Percentiles rank a stretch among this genome's conserved stretches.
Conservation (phyloP, 768 basidiomycete species). For the Suillus fuscotomentosus region DNA sequence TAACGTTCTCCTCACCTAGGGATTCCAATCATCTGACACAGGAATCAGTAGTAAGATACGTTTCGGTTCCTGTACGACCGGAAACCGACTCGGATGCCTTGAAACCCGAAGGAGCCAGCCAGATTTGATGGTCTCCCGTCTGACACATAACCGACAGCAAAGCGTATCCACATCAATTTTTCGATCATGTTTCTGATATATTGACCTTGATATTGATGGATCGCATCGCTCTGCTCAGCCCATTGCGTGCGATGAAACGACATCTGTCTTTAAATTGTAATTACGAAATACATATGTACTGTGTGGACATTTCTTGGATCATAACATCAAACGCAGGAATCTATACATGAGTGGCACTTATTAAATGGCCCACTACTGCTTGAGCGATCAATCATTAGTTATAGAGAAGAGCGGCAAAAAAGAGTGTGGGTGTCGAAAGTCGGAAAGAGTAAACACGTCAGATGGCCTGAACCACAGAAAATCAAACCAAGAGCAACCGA, state of each 20-base stretch:
- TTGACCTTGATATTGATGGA: background rate
- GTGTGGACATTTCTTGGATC: background rate
- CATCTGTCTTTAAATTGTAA: background rate
- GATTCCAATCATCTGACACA: background rate
- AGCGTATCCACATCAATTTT: background rate
- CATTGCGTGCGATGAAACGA: background rate
- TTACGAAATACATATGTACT: background rate
- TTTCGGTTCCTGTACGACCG: background rate
- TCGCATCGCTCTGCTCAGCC: background rate
- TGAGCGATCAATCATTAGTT: conserved; percentile 1
- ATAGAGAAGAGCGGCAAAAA: conserved; percentile 7
- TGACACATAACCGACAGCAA: background rate
- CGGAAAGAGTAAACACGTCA: background rate
- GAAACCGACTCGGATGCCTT: background rate
- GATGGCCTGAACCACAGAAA: background rate
- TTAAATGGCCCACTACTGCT: background rate
- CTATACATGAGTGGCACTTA: background rate
- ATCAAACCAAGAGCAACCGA: conserved; percentile 5
- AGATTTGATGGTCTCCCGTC: background rate
- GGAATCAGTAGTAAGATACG: background rate
- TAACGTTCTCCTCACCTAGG: too few relatives aligned
- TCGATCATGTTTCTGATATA: background rate
- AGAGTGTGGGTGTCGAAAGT: conserved; percentile 7
- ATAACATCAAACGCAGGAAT: background rate
- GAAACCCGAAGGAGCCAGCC: background rate